Conservation (phyloP, 148 eudicot species). For the Diospyros lotus region DNA sequence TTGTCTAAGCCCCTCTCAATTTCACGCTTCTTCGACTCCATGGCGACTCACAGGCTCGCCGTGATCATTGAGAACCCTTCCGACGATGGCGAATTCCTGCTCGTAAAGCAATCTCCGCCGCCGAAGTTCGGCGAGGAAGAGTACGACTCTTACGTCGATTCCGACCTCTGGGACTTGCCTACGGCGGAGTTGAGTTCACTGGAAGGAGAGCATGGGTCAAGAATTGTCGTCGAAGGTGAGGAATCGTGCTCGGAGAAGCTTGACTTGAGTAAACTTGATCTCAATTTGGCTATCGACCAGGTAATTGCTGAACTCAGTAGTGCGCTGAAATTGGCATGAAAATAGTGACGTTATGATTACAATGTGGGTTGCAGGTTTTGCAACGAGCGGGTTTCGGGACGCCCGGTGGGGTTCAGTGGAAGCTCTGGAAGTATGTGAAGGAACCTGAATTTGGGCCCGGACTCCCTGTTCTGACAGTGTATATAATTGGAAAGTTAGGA, state of each 20-base stretch:
- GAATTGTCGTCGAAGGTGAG: constrained; percentile 34
- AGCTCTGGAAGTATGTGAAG: constrained; percentile 52
- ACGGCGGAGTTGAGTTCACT: constrained; percentile 29
- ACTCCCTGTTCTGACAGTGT: constrained; percentile 52
- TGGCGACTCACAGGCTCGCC: constrained; percentile 48
- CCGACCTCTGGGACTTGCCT: constrained; percentile 85
- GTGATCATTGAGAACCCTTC: constrained; percentile 45
- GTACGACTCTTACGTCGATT: constrained; percentile 74
- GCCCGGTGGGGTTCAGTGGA: constrained; percentile 44
- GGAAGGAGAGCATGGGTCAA: constrained; percentile 21
- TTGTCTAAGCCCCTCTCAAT: not conserved
- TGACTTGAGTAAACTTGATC: constrained; percentile 46
- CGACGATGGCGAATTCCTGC: constrained; percentile 43
- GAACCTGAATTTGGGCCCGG: constrained; percentile 93
- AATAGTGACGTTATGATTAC: not conserved
- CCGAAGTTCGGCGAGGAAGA: constrained; percentile 58
- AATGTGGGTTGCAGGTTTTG: constrained; percentile 42
- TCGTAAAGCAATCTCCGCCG: constrained; percentile 57
- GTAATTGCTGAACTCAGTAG: constrained; percentile 17
- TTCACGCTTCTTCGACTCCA: constrained; percentile 2
- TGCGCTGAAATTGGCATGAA: not conserved
- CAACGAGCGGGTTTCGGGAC: constrained; percentile 50
- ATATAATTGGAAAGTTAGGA: constrained; percentile 33
- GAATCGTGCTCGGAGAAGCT: constrained; percentile 33
- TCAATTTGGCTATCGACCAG: constrained; percentile 49